Base-by-base conservation (phyloP, 1,284 basidiomycete species). In the Mrakiaceae sp. region DNA sequence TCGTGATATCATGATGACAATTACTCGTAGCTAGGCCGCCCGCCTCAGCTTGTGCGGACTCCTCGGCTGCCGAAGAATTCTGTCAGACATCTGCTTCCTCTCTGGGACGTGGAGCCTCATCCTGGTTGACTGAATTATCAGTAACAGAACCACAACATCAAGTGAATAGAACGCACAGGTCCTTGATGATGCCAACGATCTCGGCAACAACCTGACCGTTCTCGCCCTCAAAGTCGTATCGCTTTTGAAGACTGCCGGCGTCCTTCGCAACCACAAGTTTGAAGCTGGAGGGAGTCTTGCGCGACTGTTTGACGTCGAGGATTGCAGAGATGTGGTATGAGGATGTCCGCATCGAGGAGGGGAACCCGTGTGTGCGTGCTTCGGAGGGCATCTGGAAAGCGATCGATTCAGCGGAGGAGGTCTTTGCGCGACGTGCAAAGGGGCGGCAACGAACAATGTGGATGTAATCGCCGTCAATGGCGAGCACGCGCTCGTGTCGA, bases 201-300 rank as follows among this genome's bases (percentile, higher is more conserved):
- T 88, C 71, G 88, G 89, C 83, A 42, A 93, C 92, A 66, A 86
- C 75, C 72, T 85, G 85, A 0, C 87, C 80, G 70, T 81, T 91
- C 75, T 96, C 94, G 0, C 93, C 94, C 76, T 99, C 96, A 73
- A 98, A 97, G 72, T 98, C 95, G 74, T 98, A 98, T 47, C 94
- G 81, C 79, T 98, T 99, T 67, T 80, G 77, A 27, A 72, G 66
- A 68, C 84, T 87, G 47, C 84, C 82, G 9, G 83, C 81, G 58
- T 87, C 85, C 53, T 85, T 78, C 71, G 81, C 81, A 4, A 90
- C 85, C 52, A 88, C 80, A 40, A 91, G 78, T 79, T 96, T 96
- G 82, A 99, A 95, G 40, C 84, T 83, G 3, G 86, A 82, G 27
- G 86, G 85, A 4, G 84, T 83, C 73, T 94, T 90, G 55, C 84